Conservation (phyloP, 192 early-diverging fungal species). For the Pilaira anomala region DNA sequence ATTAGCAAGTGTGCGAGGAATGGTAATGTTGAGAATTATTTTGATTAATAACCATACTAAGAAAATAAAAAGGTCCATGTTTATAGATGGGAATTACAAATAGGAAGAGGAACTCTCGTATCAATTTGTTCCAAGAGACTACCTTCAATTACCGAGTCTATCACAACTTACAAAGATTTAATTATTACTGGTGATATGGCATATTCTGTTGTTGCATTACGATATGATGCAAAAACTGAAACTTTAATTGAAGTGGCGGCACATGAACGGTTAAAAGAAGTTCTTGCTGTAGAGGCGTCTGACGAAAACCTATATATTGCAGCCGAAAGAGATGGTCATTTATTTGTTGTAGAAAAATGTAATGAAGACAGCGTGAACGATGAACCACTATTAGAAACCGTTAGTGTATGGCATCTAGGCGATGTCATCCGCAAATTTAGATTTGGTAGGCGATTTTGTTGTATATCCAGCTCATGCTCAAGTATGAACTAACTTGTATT, state of each 20-base stretch:
- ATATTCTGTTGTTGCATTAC: conserved; percentile 66
- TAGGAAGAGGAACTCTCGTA: conserved; percentile 9
- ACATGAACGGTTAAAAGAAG: conserved; percentile 60
- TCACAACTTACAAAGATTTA: conserved; percentile 62
- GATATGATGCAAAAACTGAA: conserved; percentile 42
- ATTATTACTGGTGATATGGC: conserved; percentile 83
- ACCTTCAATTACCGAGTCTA: conserved; percentile 55
- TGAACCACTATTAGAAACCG: conserved; percentile 50
- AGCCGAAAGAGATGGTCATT: conserved; percentile 55
- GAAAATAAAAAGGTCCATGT: conserved; percentile 19
- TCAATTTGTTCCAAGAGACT: conserved; percentile 37
- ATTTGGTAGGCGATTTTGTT: conserved; percentile 50
- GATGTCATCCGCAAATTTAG: conserved; percentile 79
- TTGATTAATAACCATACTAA: no score
- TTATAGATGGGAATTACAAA: conserved; percentile 20
- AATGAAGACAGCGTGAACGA: conserved; percentile 52
- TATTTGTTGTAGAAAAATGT: conserved; percentile 56
- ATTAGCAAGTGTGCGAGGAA: conserved; percentile 62
- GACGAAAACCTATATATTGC: conserved; percentile 60
- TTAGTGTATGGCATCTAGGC: conserved; percentile 77
- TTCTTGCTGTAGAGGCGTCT: conserved; percentile 54
- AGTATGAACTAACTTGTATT: background rate
- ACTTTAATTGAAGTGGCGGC: conserved; percentile 57
- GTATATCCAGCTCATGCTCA: background rate
- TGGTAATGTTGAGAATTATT: conserved; percentile 33